Evolutionary conservation across 192 early-diverging fungal species (phyloP).

Genomic region (Linnemannia hyalina): DNA sequence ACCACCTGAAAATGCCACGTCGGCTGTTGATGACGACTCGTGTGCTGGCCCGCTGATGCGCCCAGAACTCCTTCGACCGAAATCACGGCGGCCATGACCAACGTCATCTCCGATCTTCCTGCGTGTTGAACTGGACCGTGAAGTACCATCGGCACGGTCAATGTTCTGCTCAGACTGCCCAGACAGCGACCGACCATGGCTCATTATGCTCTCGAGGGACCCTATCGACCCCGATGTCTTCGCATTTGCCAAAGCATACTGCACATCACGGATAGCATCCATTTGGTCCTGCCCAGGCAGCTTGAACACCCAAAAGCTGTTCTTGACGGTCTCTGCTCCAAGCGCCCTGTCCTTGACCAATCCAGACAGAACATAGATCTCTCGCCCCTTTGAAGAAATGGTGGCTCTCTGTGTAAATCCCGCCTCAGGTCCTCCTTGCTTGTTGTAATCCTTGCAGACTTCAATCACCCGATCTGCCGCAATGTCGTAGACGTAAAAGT

Average conservation of each 20-base stretch:
- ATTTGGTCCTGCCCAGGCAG: conserved; percentile 59
- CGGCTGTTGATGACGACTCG: neutral
- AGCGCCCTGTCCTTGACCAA: conserved; percentile 68
- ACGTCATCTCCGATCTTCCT: conserved; percentile 15
- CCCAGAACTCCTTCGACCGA: neutral
- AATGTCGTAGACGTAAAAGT: conserved; percentile 89
- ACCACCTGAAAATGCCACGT: neutral
- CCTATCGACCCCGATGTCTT: conserved; percentile 36
- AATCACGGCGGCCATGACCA: conserved; percentile 4
- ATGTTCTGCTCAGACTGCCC: neutral
- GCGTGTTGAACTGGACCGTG: neutral
- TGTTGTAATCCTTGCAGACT: conserved; percentile 80
- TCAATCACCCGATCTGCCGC: conserved; percentile 84
- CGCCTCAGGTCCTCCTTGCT: conserved; percentile 81
- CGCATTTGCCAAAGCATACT: conserved; percentile 26
- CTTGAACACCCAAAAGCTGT: conserved; percentile 84
- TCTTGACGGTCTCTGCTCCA: conserved; percentile 76
- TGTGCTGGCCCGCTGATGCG: neutral
- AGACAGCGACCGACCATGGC: conserved; percentile 25
- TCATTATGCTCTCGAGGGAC: conserved; percentile 53
- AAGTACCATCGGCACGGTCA: neutral
- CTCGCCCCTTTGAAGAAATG: conserved; percentile 80
- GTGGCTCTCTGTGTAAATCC: conserved; percentile 89
- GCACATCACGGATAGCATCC: conserved; percentile 44
- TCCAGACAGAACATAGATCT: conserved; percentile 89